phyloP scores from a whole-genome alignment of 2,329 filamentous ascomycete genomes.

The Madurella mycetomatis region DNA sequence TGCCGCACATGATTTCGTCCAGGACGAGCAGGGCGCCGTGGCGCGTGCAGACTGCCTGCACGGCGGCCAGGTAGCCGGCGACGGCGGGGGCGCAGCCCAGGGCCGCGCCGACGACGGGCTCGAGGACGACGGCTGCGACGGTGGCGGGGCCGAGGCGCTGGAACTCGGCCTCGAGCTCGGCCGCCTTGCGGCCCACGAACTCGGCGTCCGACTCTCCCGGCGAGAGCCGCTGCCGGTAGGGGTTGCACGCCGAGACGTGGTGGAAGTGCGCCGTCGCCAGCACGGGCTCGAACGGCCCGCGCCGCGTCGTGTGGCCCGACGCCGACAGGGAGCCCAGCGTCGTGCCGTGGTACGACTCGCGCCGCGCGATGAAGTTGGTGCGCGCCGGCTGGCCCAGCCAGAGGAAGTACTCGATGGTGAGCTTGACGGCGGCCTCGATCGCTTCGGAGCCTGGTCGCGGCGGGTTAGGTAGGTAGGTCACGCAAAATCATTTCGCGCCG shows the following conservation, averaged over 20 bases:
- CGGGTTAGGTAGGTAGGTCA: background rate
- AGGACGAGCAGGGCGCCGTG: constrained; percentile 72
- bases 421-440: constrained; percentile 63
- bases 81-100: constrained; percentile 65
- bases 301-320: constrained; percentile 56
- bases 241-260: constrained; percentile 59
- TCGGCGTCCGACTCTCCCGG: constrained; percentile 46
- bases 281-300: constrained; percentile 54
- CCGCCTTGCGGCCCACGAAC: constrained; percentile 55
- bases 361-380: constrained; percentile 58
- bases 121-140: constrained; percentile 62
- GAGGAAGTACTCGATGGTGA: constrained; percentile 62
- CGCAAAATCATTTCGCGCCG: no score
- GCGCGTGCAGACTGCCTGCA: constrained; percentile 63
- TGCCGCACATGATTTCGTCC: constrained; percentile 73
- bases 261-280: constrained; percentile 43
- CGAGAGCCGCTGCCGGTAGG: constrained; percentile 52
- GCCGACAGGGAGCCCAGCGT: constrained; percentile 60
- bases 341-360: constrained; percentile 65
- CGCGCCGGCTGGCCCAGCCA: constrained; percentile 51
- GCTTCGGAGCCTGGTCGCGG: constrained; percentile 56
- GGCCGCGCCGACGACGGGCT: constrained; percentile 64
- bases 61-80: constrained; percentile 64
- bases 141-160: constrained; percentile 54
- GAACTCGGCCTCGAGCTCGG: constrained; percentile 61